A percentile compares a stretch with the other conserved stretches of the same genome.
Conservation (phyloP, 2,329 filamentous ascomycete genomes). For the Nemania sp. region DNA sequence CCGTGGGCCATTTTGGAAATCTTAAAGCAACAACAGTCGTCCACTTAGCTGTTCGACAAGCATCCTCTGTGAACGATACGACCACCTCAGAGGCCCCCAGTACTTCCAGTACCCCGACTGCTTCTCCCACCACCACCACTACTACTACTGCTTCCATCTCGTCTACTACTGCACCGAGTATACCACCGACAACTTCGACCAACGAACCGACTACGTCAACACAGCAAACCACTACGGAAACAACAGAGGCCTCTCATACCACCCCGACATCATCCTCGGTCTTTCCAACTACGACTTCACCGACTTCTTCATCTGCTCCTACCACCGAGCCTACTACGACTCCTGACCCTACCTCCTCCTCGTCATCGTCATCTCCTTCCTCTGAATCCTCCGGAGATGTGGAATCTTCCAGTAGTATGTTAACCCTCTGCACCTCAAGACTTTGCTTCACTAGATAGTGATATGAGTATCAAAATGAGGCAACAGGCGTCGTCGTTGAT, state of each 20-base stretch:
- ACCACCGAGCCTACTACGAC: background rate
- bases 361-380: slow-evolving; percentile 1
- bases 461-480: too few relatives aligned
- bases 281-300: slow-evolving; percentile 10
- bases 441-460: too few relatives aligned
- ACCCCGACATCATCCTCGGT: slow-evolving; percentile 10
- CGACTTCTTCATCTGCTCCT: slow-evolving; percentile 10
- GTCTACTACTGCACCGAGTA: slow-evolving; percentile 25
- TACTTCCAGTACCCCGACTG: slow-evolving; percentile 11
- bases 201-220: slow-evolving; percentile 20
- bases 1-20: too few relatives aligned
- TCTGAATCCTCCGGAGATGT: slow-evolving; percentile 9
- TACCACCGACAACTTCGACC: slow-evolving; percentile 15
- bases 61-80: slow-evolving; percentile 42
- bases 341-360: slow-evolving; percentile 7
- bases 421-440: too few relatives aligned
- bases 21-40: slow-evolving; percentile 42
- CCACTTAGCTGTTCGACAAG: slow-evolving; percentile 66
- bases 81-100: slow-evolving; percentile 31
- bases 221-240: slow-evolving; percentile 34
- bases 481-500: too few relatives aligned
- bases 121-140: slow-evolving; percentile 21
- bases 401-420: slow-evolving; percentile 15
- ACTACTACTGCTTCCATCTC: background rate
- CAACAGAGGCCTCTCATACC: slow-evolving; percentile 23